Percentiles rank a stretch among this genome's conserved stretches.
Evolutionary conservation across 306 rosid genomes (phyloP).

Genomic region (Arachis hypogaea): DNA sequence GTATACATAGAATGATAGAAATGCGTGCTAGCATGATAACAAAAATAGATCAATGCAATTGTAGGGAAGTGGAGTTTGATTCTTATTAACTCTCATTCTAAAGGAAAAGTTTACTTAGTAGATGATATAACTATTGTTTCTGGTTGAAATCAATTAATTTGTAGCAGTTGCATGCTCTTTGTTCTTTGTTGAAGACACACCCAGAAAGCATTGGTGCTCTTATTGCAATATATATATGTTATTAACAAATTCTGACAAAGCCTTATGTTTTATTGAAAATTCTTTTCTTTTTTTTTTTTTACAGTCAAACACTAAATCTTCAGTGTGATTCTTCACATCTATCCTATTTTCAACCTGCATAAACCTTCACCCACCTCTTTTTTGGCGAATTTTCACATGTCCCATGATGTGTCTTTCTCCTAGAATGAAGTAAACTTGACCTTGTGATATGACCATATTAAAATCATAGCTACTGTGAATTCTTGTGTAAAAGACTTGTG

Average conservation of each 20-base stretch:
- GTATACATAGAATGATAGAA: background rate
- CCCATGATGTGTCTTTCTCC: background rate
- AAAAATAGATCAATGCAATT: no score
- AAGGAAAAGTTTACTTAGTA: background rate
- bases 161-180: background rate
- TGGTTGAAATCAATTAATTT: slow-evolving; percentile 2
- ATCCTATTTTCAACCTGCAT: background rate
- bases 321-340: background rate
- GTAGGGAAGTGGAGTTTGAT: no score
- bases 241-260: no score
- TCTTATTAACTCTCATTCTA: background rate
- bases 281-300: no score
- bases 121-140: background rate
- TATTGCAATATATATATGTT: background rate
- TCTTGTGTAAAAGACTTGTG: slow-evolving; percentile 14
- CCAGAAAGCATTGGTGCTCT: slow-evolving; percentile 7
- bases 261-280: no score
- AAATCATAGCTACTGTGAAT: slow-evolving; percentile 10
- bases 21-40: no score
- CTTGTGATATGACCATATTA: background rate
- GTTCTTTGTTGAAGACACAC: slow-evolving; percentile 23
- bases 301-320: background rate
- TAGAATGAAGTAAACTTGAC: background rate
- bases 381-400: background rate
- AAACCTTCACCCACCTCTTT: background rate